Base-by-base conservation (phyloP, 352 stramenopile genomes). In the Phytophthora citricola region DNA sequence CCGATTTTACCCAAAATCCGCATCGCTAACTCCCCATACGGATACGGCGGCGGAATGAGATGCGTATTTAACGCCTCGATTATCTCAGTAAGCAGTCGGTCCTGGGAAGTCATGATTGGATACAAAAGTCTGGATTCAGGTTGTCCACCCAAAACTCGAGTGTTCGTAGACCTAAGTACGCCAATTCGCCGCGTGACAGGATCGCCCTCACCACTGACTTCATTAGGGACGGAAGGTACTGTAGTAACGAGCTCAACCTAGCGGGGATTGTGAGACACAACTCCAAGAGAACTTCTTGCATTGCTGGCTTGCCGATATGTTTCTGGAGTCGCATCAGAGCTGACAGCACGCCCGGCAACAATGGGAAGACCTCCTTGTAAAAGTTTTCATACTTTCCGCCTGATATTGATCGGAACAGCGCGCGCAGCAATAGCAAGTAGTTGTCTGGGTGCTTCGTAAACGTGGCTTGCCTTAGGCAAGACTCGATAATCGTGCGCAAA, bases 81-180 rank as follows among this genome's bases (percentile, higher is more conserved):
- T 52, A 99, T 92, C 49, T 98, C 89, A 10, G 93, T 97, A 9
- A 99, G 82, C 29, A 97, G 50, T 5, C 87, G 77, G 17, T 95
- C 89, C 53, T 97, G 88, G 9, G 87, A 95, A 10, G 85, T 95
- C 88, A 98, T 96, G 66, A 98, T 95, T 38, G 90, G 87, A 73
- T 98, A 98, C 27, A 99, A 69, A 98, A 99, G 58, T 99, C 94
- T 5, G 97, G 92, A 73, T 99, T 98, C 14, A 99, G 75, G 71
- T 99, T 99, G 73, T 99, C 97, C 7, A 99, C 92, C 98, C 97
- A 99, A 72, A 99, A 99, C 78, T 99, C 97, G 2, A 99, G 81
- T 22, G 94, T 99, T 5, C 94, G 85, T 29, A 99, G 73, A 32
- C 93, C 97, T 36, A 99, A 79, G 58, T 98, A 99, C 11, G 97